These are phyloP conservation scores for Metschnikowia corniflorae DNA, from an alignment of 805 yeast species.

Conservation along the genomic window DNA sequence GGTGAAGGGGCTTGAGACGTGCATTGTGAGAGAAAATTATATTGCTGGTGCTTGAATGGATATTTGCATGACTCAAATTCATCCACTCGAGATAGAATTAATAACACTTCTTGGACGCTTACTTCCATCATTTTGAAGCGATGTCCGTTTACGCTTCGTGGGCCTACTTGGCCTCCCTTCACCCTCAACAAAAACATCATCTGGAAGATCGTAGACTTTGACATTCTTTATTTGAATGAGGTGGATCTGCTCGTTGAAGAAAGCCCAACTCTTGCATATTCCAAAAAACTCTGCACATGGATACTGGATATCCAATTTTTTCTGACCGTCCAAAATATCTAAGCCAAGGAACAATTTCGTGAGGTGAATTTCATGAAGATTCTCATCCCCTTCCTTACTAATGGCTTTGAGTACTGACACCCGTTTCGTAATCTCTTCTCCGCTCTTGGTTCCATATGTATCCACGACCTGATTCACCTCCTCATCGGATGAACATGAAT, in stretches of 20 bases:
- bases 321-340: constrained; percentile 51
- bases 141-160: constrained; percentile 24
- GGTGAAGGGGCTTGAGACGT: too few relatives aligned
- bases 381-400: not conserved
- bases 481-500: constrained; percentile 42
- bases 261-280: constrained; percentile 69
- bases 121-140: constrained; percentile 8
- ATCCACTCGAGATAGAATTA: too few relatives aligned
- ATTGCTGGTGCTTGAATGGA: too few relatives aligned
- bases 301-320: constrained; percentile 76
- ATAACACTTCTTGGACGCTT: constrained; percentile 2
- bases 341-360: constrained; percentile 83
- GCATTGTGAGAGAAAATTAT: too few relatives aligned
- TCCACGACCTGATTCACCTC: constrained; percentile 52
- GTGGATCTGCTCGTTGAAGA: constrained; percentile 58
- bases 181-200: constrained; percentile 74
- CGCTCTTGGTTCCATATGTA: constrained; percentile 58
- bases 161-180: constrained; percentile 68
- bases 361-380: constrained; percentile 42
- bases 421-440: constrained; percentile 32
- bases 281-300: constrained; percentile 89
- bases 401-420: not conserved
- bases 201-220: constrained; percentile 76
- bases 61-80: too few relatives aligned
- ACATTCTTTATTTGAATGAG: constrained; percentile 57